Evolutionary conservation across 257 asterid genomes (phyloP), one percentile per base, ranked within the genome.

Genomic region (Solanum ossicruentum): DNA sequence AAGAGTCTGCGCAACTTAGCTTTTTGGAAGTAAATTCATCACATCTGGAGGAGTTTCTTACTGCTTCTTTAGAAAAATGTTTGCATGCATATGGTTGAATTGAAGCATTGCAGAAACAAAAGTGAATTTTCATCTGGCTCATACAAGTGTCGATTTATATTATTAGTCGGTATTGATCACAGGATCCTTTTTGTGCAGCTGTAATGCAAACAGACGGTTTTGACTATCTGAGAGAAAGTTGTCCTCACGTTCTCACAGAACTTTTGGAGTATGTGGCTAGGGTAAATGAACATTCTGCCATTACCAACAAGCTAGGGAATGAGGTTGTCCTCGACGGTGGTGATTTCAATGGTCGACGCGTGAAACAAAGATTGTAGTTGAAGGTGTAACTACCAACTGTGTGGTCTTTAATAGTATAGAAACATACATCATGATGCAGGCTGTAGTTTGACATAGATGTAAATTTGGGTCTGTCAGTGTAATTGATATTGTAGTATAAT

Each of bases 131-230:
- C 26, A 15, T 82, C 9, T 81, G 17, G 16, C 57, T 36, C 41
- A n/a, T 39, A 13, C 41, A 60, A 36, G 21, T 81, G 39, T 45
- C 23, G 79, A 70, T 41, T 32, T 83, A n/a, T 63, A 13, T 49
- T 63, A 63, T 72, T 23, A 36, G 45, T 69, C 6, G 52, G 82
- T 49, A 63, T 83, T 78, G 21, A 69, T 52, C 71, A 6, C n/a
- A 77, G 43, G 54, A 56, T 82, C 83, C 72, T 28, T 83, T 83
- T 58, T 66, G 60, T 86, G 93, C 97, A 96, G 99, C 99, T 85
- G 99, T 96, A 51, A 95, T 96, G 99, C 98, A 97, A 88, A 93
- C 98, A 0, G 98, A 97, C 51, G 98, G 98, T 28, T 97, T 93
- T 69, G 97, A 91, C 55, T 95, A 97, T 91, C 86, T 97, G 82